Conservation (phyloP, 148 eudicot genomes). For the Chenopodium suecicum region DNA sequence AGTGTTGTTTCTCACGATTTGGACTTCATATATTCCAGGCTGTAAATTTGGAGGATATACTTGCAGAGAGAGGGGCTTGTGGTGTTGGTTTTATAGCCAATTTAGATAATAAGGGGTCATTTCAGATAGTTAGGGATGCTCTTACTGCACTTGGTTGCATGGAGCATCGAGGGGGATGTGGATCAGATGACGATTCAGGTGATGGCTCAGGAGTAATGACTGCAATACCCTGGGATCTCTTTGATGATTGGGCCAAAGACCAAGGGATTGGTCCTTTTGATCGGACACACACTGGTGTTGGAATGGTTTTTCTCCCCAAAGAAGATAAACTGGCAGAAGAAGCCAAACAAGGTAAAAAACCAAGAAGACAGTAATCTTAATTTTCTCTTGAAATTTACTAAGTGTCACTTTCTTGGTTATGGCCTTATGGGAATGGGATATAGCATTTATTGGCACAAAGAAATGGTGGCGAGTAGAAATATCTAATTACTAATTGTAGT, state of each 20-base stretch:
- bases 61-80: conserved; percentile 93
- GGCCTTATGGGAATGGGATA: background rate
- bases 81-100: conserved; percentile 99
- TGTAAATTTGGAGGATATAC: conserved; percentile 85
- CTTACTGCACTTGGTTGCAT: conserved; percentile 97
- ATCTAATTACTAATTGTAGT: background rate
- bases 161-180: conserved; percentile 99
- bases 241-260: conserved; percentile 76
- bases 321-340: conserved; percentile 60
- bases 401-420: background rate
- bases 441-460: background rate
- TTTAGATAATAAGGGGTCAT: conserved; percentile 84
- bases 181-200: conserved; percentile 98
- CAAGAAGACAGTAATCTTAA: background rate
- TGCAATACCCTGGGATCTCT: conserved; percentile 92
- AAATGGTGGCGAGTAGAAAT: background rate
- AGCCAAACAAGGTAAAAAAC: conserved; percentile 71
- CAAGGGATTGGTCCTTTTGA: conserved; percentile 82
- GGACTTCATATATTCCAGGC: conserved; percentile 44
- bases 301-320: conserved; percentile 90
- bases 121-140: conserved; percentile 84
- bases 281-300: conserved; percentile 82
- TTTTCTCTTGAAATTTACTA: background rate
- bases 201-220: conserved; percentile 98
- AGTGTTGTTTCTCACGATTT: background rate